Conservation (phyloP, 2,329 filamentous ascomycete genomes). For the Pseudogymnoascus destructans region DNA sequence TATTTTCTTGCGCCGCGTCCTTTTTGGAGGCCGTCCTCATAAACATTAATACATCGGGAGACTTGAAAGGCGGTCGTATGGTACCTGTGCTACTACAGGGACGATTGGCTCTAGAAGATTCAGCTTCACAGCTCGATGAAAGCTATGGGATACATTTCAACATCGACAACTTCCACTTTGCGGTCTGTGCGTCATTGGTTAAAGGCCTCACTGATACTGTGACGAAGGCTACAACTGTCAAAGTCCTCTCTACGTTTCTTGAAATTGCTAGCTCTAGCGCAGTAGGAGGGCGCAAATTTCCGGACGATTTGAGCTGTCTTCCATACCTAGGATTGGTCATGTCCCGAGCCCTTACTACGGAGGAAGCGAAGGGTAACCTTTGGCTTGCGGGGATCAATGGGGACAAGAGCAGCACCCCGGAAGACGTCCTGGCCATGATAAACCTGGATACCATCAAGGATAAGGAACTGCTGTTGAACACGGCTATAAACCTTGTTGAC, state of each 20-base stretch:
- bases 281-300: conserved; percentile 18
- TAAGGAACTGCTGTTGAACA: conserved; percentile 48
- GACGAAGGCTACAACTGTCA: conserved; percentile 44
- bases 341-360: conserved; percentile 39
- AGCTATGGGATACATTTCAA: conserved; percentile 54
- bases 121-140: conserved; percentile 47
- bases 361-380: conserved; percentile 50
- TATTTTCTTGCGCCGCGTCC: conserved; percentile 53
- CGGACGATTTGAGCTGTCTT: conserved; percentile 23
- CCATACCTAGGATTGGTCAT: conserved; percentile 50
- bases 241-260: conserved; percentile 49
- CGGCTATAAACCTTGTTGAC: conserved; percentile 51
- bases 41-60: conserved; percentile 49
- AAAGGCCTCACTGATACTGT: conserved; percentile 50
- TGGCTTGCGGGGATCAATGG: conserved; percentile 46
- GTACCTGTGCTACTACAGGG: conserved; percentile 48
- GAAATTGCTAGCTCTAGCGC: conserved; percentile 33
- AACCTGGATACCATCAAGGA: conserved; percentile 39
- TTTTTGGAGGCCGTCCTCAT: conserved; percentile 52
- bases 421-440: conserved; percentile 30
- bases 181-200: conserved; percentile 50
- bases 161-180: conserved; percentile 52
- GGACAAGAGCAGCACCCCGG: conserved; percentile 30
- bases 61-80: conserved; percentile 47
- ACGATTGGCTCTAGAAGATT: conserved; percentile 46